Evolutionary conservation across 441 rosid genomes (phyloP).

Genomic region (Pelargonium citronellum): DNA sequence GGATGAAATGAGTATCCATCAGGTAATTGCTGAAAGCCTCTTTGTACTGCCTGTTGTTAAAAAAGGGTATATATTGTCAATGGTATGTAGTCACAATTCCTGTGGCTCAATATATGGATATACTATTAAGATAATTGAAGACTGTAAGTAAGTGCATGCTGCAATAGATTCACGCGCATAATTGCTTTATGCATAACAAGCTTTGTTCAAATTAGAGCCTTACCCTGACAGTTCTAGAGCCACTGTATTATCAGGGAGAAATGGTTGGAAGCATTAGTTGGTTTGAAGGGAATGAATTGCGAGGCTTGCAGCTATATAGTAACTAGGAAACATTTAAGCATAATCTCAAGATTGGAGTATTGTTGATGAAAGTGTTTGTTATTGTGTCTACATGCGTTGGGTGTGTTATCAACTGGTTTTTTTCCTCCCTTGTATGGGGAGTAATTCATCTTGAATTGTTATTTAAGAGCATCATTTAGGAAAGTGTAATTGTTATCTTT

Average conservation of each 20-base stretch:
- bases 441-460: background rate
- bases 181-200: too few relatives aligned
- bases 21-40: conserved; percentile 41
- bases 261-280: background rate
- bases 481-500: too few relatives aligned
- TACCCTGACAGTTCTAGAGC: background rate
- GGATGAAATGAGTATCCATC: conserved; percentile 80
- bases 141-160: too few relatives aligned
- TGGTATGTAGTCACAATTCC: background rate
- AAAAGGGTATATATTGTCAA: background rate
- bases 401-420: background rate
- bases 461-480: background rate
- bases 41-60: background rate
- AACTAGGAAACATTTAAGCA: background rate
- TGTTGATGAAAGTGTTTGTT: background rate
- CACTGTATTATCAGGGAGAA: background rate
- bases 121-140: background rate
- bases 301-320: background rate
- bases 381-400: background rate
- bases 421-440: background rate
- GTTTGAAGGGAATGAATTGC: background rate
- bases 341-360: background rate
- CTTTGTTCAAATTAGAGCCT: background rate
- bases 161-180: too few relatives aligned
- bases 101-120: background rate